Evolutionary conservation across 2,329 filamentous ascomycete genomes (phyloP), one percentile per base, ranked within the genome.

Genomic region (Monilinia vaccinii-corymbosi): DNA sequence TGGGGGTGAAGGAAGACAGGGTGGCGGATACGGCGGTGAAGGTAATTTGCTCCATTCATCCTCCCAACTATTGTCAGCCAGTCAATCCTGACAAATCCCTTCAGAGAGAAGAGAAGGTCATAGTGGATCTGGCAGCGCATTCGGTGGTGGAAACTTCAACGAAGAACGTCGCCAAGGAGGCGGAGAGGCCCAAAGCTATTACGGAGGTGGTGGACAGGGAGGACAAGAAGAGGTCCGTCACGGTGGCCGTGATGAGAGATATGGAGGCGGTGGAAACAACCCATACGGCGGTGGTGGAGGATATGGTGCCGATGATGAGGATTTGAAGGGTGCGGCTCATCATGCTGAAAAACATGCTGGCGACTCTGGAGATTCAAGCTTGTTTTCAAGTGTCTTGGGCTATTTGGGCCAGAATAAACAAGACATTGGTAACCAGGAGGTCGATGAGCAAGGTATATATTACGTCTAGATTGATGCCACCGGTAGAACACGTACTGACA

Each of bases 301-400:
- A 23, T 68, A 70, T 67, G 61, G 73, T 34, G 71, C 72, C 32
- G 72, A 73, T 51, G 66, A 71, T 62, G 75, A 81, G 64, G 81
- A 86, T 65, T 77, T 81, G 69, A 76, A 75, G 51, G 76, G 76
- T 53, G 83, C 83, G 10, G 74, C 77, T 51, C 71, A 77, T 45
- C 80, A 85, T 65, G 84, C 84, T 21, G 71, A 78, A 32, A 74
- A 79, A 59, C 77, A 85, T 66, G 74, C 80, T 60, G 77, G 77
- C n/a, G 70, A 72, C 66, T 75, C 73, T 31, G 81, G 79, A 38
- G 78, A 81, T 64, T 72, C 63, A 2, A 56, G 56, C 65, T 46
- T 87, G 46, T 88, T 88, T 75, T 77, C 75, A 63, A 75, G 73
- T 23, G 83, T 81, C 1, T 71, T 87, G 25, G 75, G 77, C 56